Evolutionary conservation across 78 protist genomes (phyloP).

Genomic region (Monosiga brevicollis): DNA sequence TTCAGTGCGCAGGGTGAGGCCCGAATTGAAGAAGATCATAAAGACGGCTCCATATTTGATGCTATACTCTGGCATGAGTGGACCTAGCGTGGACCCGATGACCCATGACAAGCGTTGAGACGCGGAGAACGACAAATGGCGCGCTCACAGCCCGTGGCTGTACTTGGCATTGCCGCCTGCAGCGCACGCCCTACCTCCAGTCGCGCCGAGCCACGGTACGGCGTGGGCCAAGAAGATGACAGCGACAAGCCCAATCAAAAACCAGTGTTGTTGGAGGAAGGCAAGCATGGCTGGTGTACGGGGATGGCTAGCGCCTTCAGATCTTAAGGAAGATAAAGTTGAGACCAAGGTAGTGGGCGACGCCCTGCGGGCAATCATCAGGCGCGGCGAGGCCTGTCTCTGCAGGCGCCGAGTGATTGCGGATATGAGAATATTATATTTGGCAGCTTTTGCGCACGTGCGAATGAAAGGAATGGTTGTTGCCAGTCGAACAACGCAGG

Average conservation of each 20-base stretch:
- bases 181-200: neutral
- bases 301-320: too few species aligned
- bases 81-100: neutral
- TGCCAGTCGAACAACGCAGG: too few species aligned
- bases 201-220: neutral
- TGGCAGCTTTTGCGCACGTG: too few species aligned
- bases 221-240: neutral
- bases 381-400: too few species aligned
- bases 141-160: neutral
- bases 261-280: neutral
- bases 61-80: neutral
- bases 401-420: too few species aligned
- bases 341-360: too few species aligned
- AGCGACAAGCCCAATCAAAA: neutral
- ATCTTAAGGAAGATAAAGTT: too few species aligned
- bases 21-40: neutral
- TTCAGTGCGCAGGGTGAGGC: neutral
- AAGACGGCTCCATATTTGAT: neutral
- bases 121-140: neutral
- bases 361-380: too few species aligned
- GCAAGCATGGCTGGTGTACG: neutral
- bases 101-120: neutral
- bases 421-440: too few species aligned
- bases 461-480: too few species aligned
- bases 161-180: neutral